These are phyloP conservation scores for Anthracocystis walkeri DNA, from an alignment of 1,284 basidiomycete species.

Conservation along the genomic window DNA sequence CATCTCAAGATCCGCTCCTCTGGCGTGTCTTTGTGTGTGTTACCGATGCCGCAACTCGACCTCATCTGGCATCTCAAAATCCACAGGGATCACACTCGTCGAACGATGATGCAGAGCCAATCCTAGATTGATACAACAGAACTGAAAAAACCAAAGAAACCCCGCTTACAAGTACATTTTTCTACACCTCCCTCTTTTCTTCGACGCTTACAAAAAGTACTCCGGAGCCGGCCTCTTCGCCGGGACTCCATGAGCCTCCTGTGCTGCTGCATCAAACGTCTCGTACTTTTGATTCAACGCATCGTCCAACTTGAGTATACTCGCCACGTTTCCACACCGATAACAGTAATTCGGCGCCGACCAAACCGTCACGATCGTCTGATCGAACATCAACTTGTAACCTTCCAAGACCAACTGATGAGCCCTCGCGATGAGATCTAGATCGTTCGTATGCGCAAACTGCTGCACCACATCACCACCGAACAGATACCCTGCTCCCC, in stretches of 20 bases:
- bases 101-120: no score
- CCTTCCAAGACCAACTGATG: conserved; percentile 98
- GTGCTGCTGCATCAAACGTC: conserved; percentile 65
- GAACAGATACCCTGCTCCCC: conserved; percentile 95
- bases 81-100: no score
- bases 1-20: no score
- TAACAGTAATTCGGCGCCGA: conserved; percentile 99
- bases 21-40: no score
- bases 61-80: no score
- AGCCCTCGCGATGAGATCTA: conserved; percentile 94
- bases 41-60: no score
- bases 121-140: no score
- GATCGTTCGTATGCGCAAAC: conserved; percentile 90
- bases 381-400: conserved; percentile 97
- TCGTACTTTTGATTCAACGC: conserved; percentile 66
- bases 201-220: conserved; percentile 57
- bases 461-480: conserved; percentile 89
- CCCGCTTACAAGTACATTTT: no score
- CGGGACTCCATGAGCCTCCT: conserved; percentile 63
- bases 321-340: conserved; percentile 68
- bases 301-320: conserved; percentile 66
- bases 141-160: no score
- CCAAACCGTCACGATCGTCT: conserved; percentile 97
- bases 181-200: neutral
- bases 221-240: conserved; percentile 64